A percentile compares a stretch with the other conserved stretches of the same genome.
These are phyloP conservation scores for Pleurotus eryngii DNA, from an alignment of 768 basidiomycete species.

Conservation along the genomic window DNA sequence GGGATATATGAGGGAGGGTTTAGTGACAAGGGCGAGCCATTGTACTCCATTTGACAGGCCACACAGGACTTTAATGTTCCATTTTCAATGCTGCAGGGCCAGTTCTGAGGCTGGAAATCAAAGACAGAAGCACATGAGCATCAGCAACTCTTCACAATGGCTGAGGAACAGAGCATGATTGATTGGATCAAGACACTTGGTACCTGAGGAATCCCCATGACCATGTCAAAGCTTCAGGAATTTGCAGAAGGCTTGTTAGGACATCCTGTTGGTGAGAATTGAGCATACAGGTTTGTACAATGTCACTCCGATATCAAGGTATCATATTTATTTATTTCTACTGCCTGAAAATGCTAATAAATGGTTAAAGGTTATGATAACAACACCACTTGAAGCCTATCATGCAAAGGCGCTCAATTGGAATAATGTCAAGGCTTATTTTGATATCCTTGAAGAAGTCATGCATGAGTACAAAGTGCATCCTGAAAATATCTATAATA, in stretches of 20 bases:
- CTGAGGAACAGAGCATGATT: conserved; percentile 20
- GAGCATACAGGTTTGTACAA: conserved; percentile 13
- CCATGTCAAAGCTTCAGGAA: conserved; percentile 8
- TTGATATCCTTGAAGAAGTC: conserved; percentile 17
- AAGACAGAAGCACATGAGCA: conserved; percentile 12
- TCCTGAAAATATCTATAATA: conserved; percentile 26
- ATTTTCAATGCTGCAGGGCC: background rate
- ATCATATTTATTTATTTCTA: background rate
- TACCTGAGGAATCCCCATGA: conserved; percentile 16
- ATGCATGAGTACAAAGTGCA: conserved; percentile 21
- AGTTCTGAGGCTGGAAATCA: background rate
- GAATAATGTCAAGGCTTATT: conserved; percentile 22
- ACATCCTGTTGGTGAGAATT: conserved; percentile 10
- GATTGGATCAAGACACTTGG: conserved; percentile 21
- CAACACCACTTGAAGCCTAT: conserved; percentile 8
- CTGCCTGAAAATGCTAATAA: conserved; percentile 7
- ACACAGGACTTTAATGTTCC: background rate
- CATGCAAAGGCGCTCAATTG: conserved; percentile 30
- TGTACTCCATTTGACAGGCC: conserved; percentile 5
- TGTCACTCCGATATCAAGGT: conserved; percentile 21
- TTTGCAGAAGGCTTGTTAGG: conserved; percentile 16
- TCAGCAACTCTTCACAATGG: conserved; percentile 13
- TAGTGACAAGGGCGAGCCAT: background rate
- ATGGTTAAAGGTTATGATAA: conserved; percentile 18
- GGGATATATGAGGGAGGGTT: conserved; percentile 6